Conservation (phyloP, 2,329 filamentous ascomycete species). For the Cercospora sp. region DNA sequence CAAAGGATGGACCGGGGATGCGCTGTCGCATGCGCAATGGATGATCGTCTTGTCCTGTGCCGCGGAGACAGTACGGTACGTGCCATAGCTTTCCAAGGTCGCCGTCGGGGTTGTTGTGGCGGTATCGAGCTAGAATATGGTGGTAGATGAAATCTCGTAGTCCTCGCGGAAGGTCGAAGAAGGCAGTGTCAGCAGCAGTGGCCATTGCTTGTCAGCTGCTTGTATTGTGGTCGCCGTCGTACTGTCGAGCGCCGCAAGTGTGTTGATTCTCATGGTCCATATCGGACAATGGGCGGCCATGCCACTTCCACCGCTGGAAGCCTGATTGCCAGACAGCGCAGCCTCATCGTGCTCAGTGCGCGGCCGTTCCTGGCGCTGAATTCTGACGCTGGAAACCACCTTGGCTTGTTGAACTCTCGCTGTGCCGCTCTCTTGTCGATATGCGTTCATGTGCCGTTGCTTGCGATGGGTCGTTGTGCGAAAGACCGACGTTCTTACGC, state of each 20-base stretch:
- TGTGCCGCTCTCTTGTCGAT: neutral
- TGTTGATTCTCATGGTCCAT: neutral
- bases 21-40: slow-evolving; percentile 6
- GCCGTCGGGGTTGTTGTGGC: neutral
- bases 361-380: neutral
- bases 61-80: neutral
- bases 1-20: slow-evolving; percentile 1
- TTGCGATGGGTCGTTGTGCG: neutral
- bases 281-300: neutral
- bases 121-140: neutral
- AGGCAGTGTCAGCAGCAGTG: neutral
- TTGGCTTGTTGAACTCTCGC: neutral
- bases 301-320: neutral
- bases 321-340: neutral
- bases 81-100: slow-evolving; percentile 2
- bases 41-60: neutral
- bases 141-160: slow-evolving; percentile 1
- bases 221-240: neutral
- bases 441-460: neutral
- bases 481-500: neutral
- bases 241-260: neutral
- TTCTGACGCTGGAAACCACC: neutral
- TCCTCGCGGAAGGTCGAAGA: neutral
- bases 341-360: too few species aligned
- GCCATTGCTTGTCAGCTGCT: neutral